A percentile compares a stretch with the other conserved stretches of the same genome.
Evolutionary conservation across 2,329 filamentous ascomycete species (phyloP).

Genomic region (Escovopsis sp.): DNA sequence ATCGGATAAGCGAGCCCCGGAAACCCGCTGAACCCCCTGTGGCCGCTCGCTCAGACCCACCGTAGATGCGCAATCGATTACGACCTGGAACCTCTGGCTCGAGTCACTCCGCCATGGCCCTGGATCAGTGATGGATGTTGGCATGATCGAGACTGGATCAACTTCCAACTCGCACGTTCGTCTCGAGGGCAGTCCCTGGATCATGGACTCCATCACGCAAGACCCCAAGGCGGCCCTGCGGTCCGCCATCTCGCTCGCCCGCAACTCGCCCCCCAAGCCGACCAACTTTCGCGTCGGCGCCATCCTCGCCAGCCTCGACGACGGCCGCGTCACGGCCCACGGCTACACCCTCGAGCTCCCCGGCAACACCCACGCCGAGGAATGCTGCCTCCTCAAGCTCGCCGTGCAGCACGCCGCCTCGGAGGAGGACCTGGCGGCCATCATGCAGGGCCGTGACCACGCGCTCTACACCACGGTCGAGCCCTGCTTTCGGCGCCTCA

Average conservation of each 20-base stretch:
- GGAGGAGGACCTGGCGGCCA: constrained; percentile 38
- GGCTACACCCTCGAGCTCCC: constrained; percentile 83
- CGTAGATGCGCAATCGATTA: too few species aligned
- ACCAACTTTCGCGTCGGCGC: constrained; percentile 92
- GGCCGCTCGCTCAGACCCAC: too few species aligned
- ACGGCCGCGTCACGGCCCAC: constrained; percentile 50
- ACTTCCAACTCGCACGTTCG: too few species aligned
- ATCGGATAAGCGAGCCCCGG: too few species aligned
- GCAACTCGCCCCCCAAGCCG: constrained; percentile 66
- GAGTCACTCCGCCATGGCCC: too few species aligned
- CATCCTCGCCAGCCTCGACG: constrained; percentile 50
- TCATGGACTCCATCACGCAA: too few species aligned
- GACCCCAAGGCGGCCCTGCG: constrained; percentile 35
- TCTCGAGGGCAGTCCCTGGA: too few species aligned
- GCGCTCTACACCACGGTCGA: constrained; percentile 86
- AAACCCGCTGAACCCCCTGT: too few species aligned
- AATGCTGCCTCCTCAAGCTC: constrained; percentile 74
- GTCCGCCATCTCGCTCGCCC: constrained; percentile 59
- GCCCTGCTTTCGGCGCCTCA: constrained; percentile 59
- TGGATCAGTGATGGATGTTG: too few species aligned
- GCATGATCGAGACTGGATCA: too few species aligned
- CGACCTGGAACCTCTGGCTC: too few species aligned
- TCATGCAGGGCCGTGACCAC: constrained; percentile 16
- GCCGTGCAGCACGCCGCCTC: constrained; percentile 29
- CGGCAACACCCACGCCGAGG: constrained; percentile 93